These are phyloP conservation scores for Agaricus subrufescens DNA, from an alignment of 768 basidiomycete species.

Conservation along the genomic window DNA sequence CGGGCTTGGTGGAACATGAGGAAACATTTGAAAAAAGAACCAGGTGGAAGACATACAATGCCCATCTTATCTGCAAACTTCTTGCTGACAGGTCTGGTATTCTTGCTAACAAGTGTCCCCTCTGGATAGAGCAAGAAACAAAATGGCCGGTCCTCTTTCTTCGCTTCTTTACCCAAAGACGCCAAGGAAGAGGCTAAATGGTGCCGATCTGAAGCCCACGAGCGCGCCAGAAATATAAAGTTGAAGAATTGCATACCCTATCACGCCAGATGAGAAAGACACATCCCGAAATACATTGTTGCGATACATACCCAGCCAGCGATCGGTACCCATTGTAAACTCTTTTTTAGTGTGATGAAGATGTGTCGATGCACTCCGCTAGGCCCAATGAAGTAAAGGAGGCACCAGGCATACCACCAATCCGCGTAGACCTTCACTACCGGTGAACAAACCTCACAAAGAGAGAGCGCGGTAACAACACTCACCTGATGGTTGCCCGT, in stretches of 20 bases:
- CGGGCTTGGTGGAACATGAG: slow-evolving; percentile 43
- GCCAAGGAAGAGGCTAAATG: slow-evolving; percentile 62
- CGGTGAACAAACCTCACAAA: not conserved
- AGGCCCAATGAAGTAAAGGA: slow-evolving; percentile 66
- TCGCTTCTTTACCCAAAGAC: slow-evolving; percentile 63
- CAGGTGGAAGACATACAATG: slow-evolving; percentile 56
- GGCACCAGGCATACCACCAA: slow-evolving; percentile 88
- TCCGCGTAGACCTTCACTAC: slow-evolving; percentile 60
- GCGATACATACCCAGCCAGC: slow-evolving; percentile 71
- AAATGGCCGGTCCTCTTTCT: slow-evolving; percentile 63
- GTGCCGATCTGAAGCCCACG: slow-evolving; percentile 82
- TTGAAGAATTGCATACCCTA: slow-evolving; percentile 92
- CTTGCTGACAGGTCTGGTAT: slow-evolving; percentile 81
- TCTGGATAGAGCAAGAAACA: slow-evolving; percentile 92
- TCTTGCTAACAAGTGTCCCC: slow-evolving; percentile 86
- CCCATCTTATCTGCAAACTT: slow-evolving; percentile 87
- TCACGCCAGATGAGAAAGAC: not conserved
- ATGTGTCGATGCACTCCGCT: slow-evolving; percentile 65
- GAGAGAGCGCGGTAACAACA: not conserved
- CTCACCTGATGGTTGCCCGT: slow-evolving; percentile 92
- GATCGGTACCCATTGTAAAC: slow-evolving; percentile 78
- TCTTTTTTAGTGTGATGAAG: slow-evolving; percentile 90
- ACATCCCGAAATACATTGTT: not conserved
- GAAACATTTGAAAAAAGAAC: not conserved
- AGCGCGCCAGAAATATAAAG: slow-evolving; percentile 90